Conservation (phyloP, 1,139 yeast genomes). For the Blastobotrys proliferans region DNA sequence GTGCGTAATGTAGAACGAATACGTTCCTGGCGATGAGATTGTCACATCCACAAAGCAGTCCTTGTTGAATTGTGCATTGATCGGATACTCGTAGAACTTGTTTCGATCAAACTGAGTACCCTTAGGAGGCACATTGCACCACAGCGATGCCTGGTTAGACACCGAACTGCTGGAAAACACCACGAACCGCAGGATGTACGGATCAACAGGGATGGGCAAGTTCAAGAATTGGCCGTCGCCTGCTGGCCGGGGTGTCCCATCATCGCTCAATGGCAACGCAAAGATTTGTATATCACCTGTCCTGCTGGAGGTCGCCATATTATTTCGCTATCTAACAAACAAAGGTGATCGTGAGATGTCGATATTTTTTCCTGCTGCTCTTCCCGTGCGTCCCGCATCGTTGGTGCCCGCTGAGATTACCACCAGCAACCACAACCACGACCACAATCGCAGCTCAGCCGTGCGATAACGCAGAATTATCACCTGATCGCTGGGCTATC, state of each 20-base stretch:
- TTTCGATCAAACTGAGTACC: slow-evolving; percentile 51
- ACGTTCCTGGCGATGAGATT: slow-evolving; percentile 75
- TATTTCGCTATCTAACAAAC: too few relatives aligned
- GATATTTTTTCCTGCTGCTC: too few relatives aligned
- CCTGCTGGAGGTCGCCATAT: too few relatives aligned
- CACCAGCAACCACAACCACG: too few relatives aligned
- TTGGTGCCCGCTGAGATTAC: too few relatives aligned
- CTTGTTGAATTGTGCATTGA: slow-evolving; percentile 38
- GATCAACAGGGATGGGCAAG: slow-evolving; percentile 51
- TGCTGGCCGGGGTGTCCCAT: slow-evolving; percentile 32
- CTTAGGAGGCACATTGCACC: slow-evolving; percentile 67
- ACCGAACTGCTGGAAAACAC: slow-evolving; percentile 73
- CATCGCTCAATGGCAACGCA: slow-evolving; percentile 27
- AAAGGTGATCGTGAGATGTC: too few relatives aligned
- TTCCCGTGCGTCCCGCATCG: too few relatives aligned
- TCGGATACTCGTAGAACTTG: slow-evolving; percentile 48
- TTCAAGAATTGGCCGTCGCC: slow-evolving; percentile 51
- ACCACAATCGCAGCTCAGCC: too few relatives aligned
- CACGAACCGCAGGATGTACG: slow-evolving; percentile 52
- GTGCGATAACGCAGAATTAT: too few relatives aligned
- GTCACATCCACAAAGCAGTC: slow-evolving; percentile 60
- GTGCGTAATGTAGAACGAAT: slow-evolving; percentile 44
- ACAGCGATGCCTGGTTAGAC: slow-evolving; percentile 63
- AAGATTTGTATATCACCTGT: slow-evolving; percentile 11
- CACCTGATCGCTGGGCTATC: too few relatives aligned